Evolutionary conservation across 2,329 filamentous ascomycete species (phyloP).

Genomic region (Cyphellophora attinorum): DNA sequence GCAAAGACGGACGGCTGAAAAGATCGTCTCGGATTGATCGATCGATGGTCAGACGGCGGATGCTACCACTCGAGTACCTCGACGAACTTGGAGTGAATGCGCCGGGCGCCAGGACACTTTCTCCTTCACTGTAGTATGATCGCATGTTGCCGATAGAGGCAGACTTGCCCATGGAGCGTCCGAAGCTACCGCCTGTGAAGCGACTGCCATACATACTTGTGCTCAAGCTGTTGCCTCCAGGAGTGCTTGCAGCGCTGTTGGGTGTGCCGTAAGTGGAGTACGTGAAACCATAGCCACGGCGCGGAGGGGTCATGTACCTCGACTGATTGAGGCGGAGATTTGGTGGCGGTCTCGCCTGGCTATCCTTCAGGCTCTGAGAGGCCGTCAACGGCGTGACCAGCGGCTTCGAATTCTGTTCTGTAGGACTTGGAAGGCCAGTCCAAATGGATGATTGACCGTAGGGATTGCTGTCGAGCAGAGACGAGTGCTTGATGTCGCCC

Average conservation of each 20-base stretch:
- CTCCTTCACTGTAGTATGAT: slow-evolving; percentile 59
- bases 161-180: slow-evolving; percentile 71
- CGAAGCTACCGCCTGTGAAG: slow-evolving; percentile 49
- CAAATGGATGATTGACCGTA: slow-evolving; percentile 87
- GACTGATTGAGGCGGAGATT: slow-evolving; percentile 51
- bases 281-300: slow-evolving; percentile 80
- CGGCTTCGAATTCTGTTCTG: slow-evolving; percentile 66
- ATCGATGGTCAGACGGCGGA: slow-evolving; percentile 91
- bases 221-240: slow-evolving; percentile 38
- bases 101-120: slow-evolving; percentile 76
- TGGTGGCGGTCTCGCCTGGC: slow-evolving; percentile 35
- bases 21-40: slow-evolving; percentile 64
- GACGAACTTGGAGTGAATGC: slow-evolving; percentile 65
- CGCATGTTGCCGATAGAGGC: slow-evolving; percentile 80
- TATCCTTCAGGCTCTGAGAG: slow-evolving; percentile 66
- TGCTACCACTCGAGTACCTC: slow-evolving; percentile 57
- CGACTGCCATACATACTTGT: slow-evolving; percentile 27
- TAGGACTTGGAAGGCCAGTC: slow-evolving; percentile 55
- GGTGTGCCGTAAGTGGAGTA: slow-evolving; percentile 89
- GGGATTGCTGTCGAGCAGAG: slow-evolving; percentile 72
- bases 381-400: slow-evolving; percentile 80
- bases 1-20: slow-evolving; percentile 36
- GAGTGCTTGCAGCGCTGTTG: slow-evolving; percentile 59
- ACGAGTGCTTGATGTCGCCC: slow-evolving; percentile 60
- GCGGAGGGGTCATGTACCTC: slow-evolving; percentile 74